Conservation (phyloP, 495 filamentous ascomycete genomes). For the Bombardia bombarda region DNA sequence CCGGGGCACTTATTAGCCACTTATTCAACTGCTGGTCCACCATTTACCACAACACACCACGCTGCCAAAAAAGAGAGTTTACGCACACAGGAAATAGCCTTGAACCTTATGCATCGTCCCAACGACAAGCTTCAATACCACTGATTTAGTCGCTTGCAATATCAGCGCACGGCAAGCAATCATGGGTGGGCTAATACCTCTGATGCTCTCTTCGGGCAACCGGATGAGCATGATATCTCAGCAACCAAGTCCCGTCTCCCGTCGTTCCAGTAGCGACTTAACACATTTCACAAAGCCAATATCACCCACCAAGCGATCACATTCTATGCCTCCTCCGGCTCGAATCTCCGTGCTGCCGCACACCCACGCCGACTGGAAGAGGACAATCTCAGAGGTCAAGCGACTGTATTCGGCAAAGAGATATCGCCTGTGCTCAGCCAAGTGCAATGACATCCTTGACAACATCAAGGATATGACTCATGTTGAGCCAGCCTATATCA, state of each 20-base stretch:
- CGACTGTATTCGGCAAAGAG: conserved; percentile 33
- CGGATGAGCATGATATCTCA: not conserved
- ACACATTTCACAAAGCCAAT: conserved; percentile 4
- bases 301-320: conserved; percentile 11
- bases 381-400: conserved; percentile 37
- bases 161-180: conserved; percentile 4
- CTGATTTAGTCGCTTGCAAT: too few species aligned
- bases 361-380: conserved; percentile 33
- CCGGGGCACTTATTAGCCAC: too few species aligned
- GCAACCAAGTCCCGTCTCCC: conserved; percentile 4
- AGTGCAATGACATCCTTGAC: conserved; percentile 39
- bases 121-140: too few species aligned
- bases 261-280: conserved; percentile 5
- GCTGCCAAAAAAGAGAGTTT: too few species aligned
- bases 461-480: conserved; percentile 30
- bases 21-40: too few species aligned
- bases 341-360: conserved; percentile 18
- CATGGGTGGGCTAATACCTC: conserved; percentile 12
- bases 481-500: conserved; percentile 40
- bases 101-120: too few species aligned
- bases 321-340: conserved; percentile 10
- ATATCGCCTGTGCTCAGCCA: conserved; percentile 37
- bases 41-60: too few species aligned
- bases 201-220: not conserved
- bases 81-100: too few species aligned